A percentile compares a stretch with the other conserved stretches of the same genome.
Conservation (phyloP, 1,284 basidiomycete genomes). For the Pisolithus thermaeus region DNA sequence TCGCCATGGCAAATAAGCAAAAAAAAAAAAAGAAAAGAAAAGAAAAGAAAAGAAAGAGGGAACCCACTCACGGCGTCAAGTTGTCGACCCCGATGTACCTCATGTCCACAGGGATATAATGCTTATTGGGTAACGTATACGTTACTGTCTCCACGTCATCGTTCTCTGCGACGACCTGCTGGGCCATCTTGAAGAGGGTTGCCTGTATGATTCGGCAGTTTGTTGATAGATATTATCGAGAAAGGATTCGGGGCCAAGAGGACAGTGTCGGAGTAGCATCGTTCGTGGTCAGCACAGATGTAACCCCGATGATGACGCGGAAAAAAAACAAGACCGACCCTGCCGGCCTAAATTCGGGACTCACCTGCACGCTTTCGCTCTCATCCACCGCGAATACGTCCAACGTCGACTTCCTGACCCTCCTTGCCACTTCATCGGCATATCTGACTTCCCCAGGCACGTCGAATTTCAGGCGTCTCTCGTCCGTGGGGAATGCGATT, state of each 20-base stretch:
- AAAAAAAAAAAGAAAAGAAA: not conserved
- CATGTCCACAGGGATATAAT: constrained; percentile 85
- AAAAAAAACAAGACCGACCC: not conserved
- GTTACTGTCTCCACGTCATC: constrained; percentile 54
- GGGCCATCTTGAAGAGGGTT: constrained; percentile 87
- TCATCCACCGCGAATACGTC: constrained; percentile 84
- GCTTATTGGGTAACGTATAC: constrained; percentile 90
- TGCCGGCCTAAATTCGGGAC: constrained; percentile 11
- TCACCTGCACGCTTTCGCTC: constrained; percentile 86
- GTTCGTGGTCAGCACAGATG: not conserved
- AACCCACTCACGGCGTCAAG: constrained; percentile 38
- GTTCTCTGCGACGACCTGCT: constrained; percentile 67
- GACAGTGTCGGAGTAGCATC: not conserved
- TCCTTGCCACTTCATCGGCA: constrained; percentile 47
- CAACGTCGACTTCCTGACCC: constrained; percentile 65
- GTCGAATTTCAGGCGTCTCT: constrained; percentile 42
- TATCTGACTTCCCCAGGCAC: constrained; percentile 45
- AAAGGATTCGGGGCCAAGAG: not conserved
- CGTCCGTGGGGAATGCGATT: constrained; percentile 43
- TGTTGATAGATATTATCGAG: not conserved
- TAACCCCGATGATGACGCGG: not conserved
- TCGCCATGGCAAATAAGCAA: not conserved
- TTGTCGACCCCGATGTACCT: constrained; percentile 53
- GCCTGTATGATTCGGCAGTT: constrained; percentile 43
- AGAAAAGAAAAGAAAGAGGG: not conserved